Conservation (phyloP, 768 basidiomycete genomes). For the Russula vinacea region DNA sequence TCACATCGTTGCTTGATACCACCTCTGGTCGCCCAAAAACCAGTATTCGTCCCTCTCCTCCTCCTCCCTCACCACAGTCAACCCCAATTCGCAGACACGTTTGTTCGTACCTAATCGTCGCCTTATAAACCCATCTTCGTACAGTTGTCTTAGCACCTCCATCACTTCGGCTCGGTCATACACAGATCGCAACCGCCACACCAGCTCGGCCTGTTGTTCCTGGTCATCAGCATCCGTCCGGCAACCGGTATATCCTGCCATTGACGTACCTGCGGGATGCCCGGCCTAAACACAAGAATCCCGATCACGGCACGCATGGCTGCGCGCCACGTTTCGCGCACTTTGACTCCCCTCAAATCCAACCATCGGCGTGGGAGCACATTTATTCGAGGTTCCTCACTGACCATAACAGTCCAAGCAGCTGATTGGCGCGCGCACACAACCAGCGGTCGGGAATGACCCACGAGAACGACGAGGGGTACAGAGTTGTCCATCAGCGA, state of each 20-base stretch:
- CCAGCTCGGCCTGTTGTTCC: conserved; percentile 54
- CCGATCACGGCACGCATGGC: conserved; percentile 67
- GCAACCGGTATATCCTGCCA: too few relatives aligned
- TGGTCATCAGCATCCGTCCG: neutral
- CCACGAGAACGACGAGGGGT: conserved; percentile 65
- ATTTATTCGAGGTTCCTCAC: conserved; percentile 44
- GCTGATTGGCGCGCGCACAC: conserved; percentile 52
- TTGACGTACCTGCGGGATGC: conserved; percentile 61
- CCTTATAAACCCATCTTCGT: conserved; percentile 50
- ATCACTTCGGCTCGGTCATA: conserved; percentile 74
- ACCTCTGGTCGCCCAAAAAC: conserved; percentile 55
- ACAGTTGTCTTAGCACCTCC: conserved; percentile 56
- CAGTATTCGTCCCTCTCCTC: conserved; percentile 55
- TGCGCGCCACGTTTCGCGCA: conserved; percentile 68
- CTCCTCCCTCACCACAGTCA: conserved; percentile 43
- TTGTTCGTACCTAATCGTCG: conserved; percentile 34
- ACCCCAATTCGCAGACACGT: conserved; percentile 30
- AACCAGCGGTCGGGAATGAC: conserved; percentile 54
- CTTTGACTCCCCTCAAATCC: conserved; percentile 60
- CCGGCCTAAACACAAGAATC: conserved; percentile 64
- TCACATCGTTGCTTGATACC: conserved; percentile 52
- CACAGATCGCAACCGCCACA: conserved; percentile 65
- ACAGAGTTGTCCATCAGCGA: conserved; percentile 46
- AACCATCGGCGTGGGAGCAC: conserved; percentile 74
- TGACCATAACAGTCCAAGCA: conserved; percentile 56